Percentiles rank a stretch among this genome's conserved stretches.
These are phyloP conservation scores for Annulohypoxylon bovei DNA, from an alignment of 495 filamentous ascomycete species.

Conservation along the genomic window DNA sequence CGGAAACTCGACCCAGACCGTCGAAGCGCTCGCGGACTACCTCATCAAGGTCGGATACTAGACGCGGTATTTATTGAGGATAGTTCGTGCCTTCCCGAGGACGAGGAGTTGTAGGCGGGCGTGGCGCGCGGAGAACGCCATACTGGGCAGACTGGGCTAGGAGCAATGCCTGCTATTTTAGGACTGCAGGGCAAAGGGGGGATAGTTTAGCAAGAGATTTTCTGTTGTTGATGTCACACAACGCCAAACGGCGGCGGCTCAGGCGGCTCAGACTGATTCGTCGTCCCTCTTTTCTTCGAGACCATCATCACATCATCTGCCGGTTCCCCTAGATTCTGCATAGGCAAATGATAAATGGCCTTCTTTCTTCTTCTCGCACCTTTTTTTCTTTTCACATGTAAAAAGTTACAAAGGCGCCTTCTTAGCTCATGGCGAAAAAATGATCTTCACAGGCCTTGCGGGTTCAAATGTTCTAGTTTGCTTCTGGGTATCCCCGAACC, in stretches of 20 bases:
- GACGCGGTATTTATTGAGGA: constrained; percentile 10
- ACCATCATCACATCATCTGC: constrained; percentile 17
- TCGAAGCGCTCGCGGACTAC: constrained; percentile 79
- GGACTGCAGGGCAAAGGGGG: constrained; percentile 25
- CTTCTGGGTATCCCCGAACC: constrained; percentile 39
- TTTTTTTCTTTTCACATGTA: constrained; percentile 33
- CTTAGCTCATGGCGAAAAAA: constrained; percentile 14
- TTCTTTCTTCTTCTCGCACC: constrained; percentile 19
- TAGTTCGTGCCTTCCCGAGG: not conserved
- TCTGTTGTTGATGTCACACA: constrained; percentile 28
- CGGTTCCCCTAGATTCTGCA: constrained; percentile 48
- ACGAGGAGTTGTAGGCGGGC: constrained; percentile 7
- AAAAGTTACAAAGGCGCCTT: constrained; percentile 24
- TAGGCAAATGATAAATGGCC: constrained; percentile 43
- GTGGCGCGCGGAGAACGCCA: constrained; percentile 8
- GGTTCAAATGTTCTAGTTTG: constrained; percentile 38
- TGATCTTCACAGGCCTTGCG: constrained; percentile 30
- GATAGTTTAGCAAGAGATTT: constrained; percentile 33
- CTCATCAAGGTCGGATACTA: constrained; percentile 76
- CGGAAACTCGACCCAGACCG: constrained; percentile 69
- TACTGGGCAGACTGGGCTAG: constrained; percentile 14
- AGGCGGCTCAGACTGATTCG: constrained; percentile 30
- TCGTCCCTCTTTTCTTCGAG: constrained; percentile 20
- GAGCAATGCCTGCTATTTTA: constrained; percentile 22
- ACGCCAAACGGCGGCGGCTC: not conserved